Evolutionary conservation across 495 filamentous ascomycete genomes (phyloP).

Genomic region (Aspergillus avenaceus): DNA sequence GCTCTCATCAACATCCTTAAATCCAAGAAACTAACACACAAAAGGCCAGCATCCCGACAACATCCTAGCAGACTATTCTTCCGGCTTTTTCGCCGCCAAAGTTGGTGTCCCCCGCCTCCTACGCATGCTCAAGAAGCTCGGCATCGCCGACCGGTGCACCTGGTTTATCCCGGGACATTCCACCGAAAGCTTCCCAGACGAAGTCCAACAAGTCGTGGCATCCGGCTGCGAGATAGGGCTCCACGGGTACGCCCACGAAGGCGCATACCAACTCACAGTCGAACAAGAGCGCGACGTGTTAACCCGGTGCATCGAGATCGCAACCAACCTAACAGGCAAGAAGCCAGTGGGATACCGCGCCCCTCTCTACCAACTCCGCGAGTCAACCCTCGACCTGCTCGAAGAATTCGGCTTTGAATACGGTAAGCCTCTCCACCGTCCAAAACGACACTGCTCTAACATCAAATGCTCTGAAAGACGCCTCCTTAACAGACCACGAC

Average conservation of each 20-base stretch:
- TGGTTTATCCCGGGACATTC: constrained; percentile 66
- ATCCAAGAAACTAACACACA: not conserved
- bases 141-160: constrained; percentile 48
- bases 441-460: not conserved
- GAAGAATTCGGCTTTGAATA: constrained; percentile 51
- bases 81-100: constrained; percentile 55
- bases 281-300: constrained; percentile 51
- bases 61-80: constrained; percentile 53
- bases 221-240: constrained; percentile 56
- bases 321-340: constrained; percentile 40
- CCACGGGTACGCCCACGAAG: constrained; percentile 59
- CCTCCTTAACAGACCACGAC: constrained; percentile 53
- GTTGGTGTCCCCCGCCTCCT: constrained; percentile 58
- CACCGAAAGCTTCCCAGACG: constrained; percentile 55
- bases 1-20: not conserved
- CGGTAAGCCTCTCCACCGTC: constrained; percentile 12
- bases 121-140: constrained; percentile 51
- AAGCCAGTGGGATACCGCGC: constrained; percentile 49
- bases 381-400: constrained; percentile 45
- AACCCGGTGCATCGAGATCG: constrained; percentile 43
- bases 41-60: constrained; percentile 38
- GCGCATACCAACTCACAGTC: constrained; percentile 43
- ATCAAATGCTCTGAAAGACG: constrained; percentile 24
- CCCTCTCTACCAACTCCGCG: constrained; percentile 48
- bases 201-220: constrained; percentile 49